Percentiles rank a stretch among this genome's conserved stretches.
Evolutionary conservation across 2,329 filamentous ascomycete genomes (phyloP).

Genomic region (Pestalotiopsis sp.): DNA sequence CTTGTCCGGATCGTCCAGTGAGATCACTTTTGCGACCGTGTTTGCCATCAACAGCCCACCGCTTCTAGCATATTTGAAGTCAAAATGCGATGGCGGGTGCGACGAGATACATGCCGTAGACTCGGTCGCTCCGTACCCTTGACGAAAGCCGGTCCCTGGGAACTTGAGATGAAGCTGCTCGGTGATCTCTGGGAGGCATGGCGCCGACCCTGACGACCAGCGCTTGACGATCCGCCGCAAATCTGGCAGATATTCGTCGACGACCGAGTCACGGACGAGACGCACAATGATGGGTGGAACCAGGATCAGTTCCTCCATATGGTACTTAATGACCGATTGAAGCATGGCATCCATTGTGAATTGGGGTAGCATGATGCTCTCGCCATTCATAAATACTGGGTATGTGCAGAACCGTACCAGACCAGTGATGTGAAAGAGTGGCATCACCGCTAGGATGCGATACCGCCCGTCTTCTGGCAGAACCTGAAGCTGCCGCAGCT

Average conservation of each 20-base stretch:
- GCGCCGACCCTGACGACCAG: slow-evolving; percentile 63
- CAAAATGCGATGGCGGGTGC: slow-evolving; percentile 56
- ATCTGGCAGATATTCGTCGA: slow-evolving; percentile 14
- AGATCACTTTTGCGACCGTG: slow-evolving; percentile 61
- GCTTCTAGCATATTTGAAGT: slow-evolving; percentile 57
- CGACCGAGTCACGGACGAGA: slow-evolving; percentile 22
- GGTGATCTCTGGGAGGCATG: slow-evolving; percentile 56
- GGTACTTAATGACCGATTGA: slow-evolving; percentile 19
- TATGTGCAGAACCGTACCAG: slow-evolving; percentile 21
- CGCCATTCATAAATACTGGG: slow-evolving; percentile 22
- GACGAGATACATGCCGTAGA: slow-evolving; percentile 63
- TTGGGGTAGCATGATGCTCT: slow-evolving; percentile 24
- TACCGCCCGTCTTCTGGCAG: slow-evolving; percentile 12
- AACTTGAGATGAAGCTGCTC: slow-evolving; percentile 56
- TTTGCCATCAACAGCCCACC: slow-evolving; percentile 58
- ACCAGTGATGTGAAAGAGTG: slow-evolving; percentile 24
- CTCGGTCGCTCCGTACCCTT: slow-evolving; percentile 70
- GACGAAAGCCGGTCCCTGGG: slow-evolving; percentile 61
- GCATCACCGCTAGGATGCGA: slow-evolving; percentile 13
- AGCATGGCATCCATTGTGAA: slow-evolving; percentile 26
- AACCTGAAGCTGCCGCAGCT: slow-evolving; percentile 15
- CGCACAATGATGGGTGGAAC: slow-evolving; percentile 27
- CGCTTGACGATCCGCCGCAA: slow-evolving; percentile 39
- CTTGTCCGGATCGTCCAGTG: slow-evolving; percentile 15
- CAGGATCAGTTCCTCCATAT: slow-evolving; percentile 25